Evolutionary conservation across 2,329 filamentous ascomycete species (phyloP).

Genomic region (Clonostachys rosea): DNA sequence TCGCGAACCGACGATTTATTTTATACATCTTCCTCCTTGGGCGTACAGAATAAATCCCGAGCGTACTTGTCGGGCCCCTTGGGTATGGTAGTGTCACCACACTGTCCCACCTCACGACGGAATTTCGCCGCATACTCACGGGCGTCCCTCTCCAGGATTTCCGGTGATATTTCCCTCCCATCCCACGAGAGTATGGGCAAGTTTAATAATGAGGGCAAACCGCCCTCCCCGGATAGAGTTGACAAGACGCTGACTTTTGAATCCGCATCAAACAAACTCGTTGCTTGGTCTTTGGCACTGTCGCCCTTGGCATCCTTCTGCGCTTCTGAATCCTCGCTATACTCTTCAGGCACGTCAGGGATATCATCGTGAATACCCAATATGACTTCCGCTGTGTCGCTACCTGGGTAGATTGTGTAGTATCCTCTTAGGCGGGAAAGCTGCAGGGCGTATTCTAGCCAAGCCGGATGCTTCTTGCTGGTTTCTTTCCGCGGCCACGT

Average conservation of each 20-base stretch:
- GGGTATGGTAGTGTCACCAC: slow-evolving; percentile 30
- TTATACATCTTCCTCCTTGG: background rate
- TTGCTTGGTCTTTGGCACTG: slow-evolving; percentile 17
- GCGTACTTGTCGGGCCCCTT: slow-evolving; percentile 28
- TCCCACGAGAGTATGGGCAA: slow-evolving; percentile 62
- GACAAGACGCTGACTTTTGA: slow-evolving; percentile 40
- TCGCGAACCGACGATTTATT: too few relatives aligned
- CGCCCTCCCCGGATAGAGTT: slow-evolving; percentile 36
- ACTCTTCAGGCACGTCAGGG: slow-evolving; percentile 68
- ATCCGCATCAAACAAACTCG: slow-evolving; percentile 31
- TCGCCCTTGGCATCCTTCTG: slow-evolving; percentile 11
- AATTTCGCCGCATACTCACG: slow-evolving; percentile 54
- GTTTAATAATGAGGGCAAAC: slow-evolving; percentile 34
- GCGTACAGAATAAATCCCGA: slow-evolving; percentile 61
- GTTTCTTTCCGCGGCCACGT: slow-evolving; percentile 51
- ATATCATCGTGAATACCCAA: slow-evolving; percentile 77
- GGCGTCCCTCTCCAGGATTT: slow-evolving; percentile 34
- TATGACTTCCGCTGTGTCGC: slow-evolving; percentile 46
- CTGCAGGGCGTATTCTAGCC: slow-evolving; percentile 74
- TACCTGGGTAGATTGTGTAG: slow-evolving; percentile 72
- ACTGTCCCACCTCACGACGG: slow-evolving; percentile 62
- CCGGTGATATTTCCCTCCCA: slow-evolving; percentile 39
- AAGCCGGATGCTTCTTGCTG: slow-evolving; percentile 66
- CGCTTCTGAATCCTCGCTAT: slow-evolving; percentile 22
- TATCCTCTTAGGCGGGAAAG: slow-evolving; percentile 75